phyloP scores from a whole-genome alignment of 495 filamentous ascomycete species.

The Penicillium verhagenii region DNA sequence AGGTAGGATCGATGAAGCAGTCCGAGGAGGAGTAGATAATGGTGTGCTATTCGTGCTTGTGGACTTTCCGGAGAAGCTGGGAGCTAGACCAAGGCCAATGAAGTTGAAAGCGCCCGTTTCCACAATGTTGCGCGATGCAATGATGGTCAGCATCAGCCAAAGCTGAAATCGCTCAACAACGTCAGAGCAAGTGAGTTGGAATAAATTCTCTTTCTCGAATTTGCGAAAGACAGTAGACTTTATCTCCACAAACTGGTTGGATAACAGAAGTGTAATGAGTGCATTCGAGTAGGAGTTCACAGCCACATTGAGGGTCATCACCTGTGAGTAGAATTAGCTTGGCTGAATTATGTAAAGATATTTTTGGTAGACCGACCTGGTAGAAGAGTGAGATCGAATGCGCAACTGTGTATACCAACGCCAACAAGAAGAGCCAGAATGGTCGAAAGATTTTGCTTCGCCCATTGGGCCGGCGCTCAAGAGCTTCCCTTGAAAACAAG shows the following conservation, averaged over 20 bases:
- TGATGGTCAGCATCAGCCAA: conserved; percentile 95
- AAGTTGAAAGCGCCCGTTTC: conserved; percentile 69
- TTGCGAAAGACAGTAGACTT: conserved; percentile 97
- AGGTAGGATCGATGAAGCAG: conserved; percentile 67
- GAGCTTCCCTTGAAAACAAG: conserved; percentile 85
- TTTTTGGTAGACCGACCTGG: conserved; percentile 40
- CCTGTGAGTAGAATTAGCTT: conserved; percentile 28
- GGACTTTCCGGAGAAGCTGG: conserved; percentile 29
- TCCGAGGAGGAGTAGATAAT: conserved; percentile 47
- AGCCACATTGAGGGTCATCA: conserved; percentile 94
- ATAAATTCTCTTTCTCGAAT: conserved; percentile 95
- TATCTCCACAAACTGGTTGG: conserved; percentile 98
- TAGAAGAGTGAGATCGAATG: conserved; percentile 90
- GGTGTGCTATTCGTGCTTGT: conserved; percentile 47
- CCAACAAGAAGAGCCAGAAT: conserved; percentile 85
- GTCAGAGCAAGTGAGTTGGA: conserved; percentile 94
- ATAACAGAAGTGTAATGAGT: conserved; percentile 83
- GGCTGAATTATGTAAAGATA: not conserved
- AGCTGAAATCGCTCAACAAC: conserved; percentile 97
- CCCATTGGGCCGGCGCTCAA: conserved; percentile 82
- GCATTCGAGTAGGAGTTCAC: conserved; percentile 99
- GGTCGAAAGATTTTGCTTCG: conserved; percentile 91
- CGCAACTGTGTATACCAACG: conserved; percentile 80
- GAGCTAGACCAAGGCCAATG: conserved; percentile 32
- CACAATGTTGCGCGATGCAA: conserved; percentile 90